Evolutionary conservation across 2,329 filamentous ascomycete species (phyloP).

Genomic region (Aureobasidium musti): DNA sequence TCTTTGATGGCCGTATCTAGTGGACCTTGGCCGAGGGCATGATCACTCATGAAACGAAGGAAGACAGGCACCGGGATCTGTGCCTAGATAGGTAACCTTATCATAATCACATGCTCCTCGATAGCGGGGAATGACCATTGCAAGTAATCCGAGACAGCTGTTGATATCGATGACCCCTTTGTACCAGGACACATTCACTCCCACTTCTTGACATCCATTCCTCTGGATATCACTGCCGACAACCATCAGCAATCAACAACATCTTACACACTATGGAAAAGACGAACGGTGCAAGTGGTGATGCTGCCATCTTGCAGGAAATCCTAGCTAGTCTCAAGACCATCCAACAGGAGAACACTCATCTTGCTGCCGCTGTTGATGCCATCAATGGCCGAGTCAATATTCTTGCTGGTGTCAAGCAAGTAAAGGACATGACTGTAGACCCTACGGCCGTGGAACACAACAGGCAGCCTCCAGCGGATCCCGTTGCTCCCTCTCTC

Average conservation of each 20-base stretch:
- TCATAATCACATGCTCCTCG: slow-evolving; percentile 18
- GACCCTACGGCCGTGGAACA: slow-evolving; percentile 33
- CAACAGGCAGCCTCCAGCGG: slow-evolving; percentile 15
- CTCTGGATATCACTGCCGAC: background rate
- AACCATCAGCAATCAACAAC: background rate
- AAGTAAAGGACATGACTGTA: slow-evolving; percentile 55
- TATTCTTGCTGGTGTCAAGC: slow-evolving; percentile 60
- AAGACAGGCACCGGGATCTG: slow-evolving; percentile 13
- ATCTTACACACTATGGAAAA: slow-evolving; percentile 6
- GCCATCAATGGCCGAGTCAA: slow-evolving; percentile 64
- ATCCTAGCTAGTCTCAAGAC: slow-evolving; percentile 58
- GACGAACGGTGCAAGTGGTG: background rate
- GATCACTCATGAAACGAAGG: background rate
- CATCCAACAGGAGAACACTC: slow-evolving; percentile 58
- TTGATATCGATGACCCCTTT: slow-evolving; percentile 12
- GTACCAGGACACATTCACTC: background rate
- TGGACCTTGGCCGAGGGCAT: slow-evolving; percentile 4
- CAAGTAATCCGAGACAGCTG: slow-evolving; percentile 13
- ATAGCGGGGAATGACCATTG: slow-evolving; percentile 22
- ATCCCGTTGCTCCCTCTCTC: background rate
- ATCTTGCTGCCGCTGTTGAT: slow-evolving; percentile 59
- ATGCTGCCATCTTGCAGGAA: slow-evolving; percentile 50
- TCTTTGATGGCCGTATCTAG: background rate
- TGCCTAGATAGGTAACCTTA: slow-evolving; percentile 25
- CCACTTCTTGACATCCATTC: background rate